These are phyloP conservation scores for Rheum nobile DNA, from an alignment of 148 eudicot genomes.

Conservation along the genomic window DNA sequence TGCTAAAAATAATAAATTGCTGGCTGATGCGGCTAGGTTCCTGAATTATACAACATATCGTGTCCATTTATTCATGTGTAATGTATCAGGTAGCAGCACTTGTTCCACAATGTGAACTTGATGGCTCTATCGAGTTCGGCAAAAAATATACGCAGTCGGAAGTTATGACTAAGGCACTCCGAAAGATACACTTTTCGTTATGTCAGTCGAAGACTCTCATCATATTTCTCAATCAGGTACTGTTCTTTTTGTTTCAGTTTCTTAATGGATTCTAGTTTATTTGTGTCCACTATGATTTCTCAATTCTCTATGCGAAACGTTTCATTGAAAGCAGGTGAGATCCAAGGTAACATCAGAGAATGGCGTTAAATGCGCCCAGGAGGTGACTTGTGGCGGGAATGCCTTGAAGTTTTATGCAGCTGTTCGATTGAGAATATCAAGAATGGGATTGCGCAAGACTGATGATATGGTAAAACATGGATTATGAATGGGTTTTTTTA, in stretches of 20 bases:
- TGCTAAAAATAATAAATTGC: too few relatives aligned
- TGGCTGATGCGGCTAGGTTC: not conserved
- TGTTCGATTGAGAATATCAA: constrained; percentile 57
- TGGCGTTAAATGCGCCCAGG: constrained; percentile 39
- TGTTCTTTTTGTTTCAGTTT: not conserved
- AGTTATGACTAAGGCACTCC: constrained; percentile 77
- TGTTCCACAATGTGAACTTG: constrained; percentile 73
- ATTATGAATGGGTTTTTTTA: not conserved
- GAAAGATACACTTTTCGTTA: constrained; percentile 73
- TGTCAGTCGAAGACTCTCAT: constrained; percentile 67
- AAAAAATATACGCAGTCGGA: constrained; percentile 27
- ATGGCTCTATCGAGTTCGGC: constrained; percentile 26
- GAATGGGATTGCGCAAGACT: constrained; percentile 46
- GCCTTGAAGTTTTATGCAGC: constrained; percentile 88
- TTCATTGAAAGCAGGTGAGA: constrained; percentile 49
- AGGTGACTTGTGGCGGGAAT: constrained; percentile 88
- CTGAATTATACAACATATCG: not conserved
- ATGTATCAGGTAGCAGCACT: constrained; percentile 85
- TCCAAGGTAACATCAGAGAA: constrained; percentile 27
- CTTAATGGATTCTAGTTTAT: not conserved
- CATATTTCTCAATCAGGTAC: constrained; percentile 86
- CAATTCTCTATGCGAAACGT: not conserved
- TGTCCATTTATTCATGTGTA: not conserved
- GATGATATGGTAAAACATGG: constrained; percentile 42
- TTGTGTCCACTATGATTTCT: not conserved